Base-by-base conservation (phyloP, 129 eudicot species). In the Centrapalus pauciflorus region DNA sequence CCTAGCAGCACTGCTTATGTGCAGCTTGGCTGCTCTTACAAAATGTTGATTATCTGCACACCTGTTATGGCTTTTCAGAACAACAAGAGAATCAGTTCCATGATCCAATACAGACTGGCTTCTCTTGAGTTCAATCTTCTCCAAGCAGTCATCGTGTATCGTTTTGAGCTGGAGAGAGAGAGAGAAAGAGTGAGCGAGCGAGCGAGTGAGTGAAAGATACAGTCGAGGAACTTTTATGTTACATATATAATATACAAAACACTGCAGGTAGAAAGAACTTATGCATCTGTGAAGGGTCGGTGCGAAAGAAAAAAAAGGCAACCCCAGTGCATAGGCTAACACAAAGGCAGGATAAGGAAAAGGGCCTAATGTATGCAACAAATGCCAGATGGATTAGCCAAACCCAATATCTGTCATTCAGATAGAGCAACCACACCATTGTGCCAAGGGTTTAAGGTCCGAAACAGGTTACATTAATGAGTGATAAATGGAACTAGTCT, bases 111-210 rank as follows among this genome's bases (percentile, higher is more conserved):
- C 61, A 23, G 71, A 63, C 33, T 45, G 57, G 14, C 52, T 46
- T 48, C 60, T 76, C 14, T 40, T 43, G 55, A 40, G 35, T 34
- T 66, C 70, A 25, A 61, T 55, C 43, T 68, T 84, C 61, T 65
- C 56, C 74, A 61, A 61, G 26, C 65, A 70, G 58, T 76, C 74
- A 70, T 74, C 35, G 16, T 27, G 76, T 23, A 54, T 14, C 48
- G 64, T 30, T 11, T 75, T 73, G 4, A 80, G 71, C 83, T 65
- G 72, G 19, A 73, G 24, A 45, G 26, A 74, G 29, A 48, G n/a
- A 24, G 27, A 30, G 21, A 1, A n/a, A n/a, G n/a, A n/a, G n/a
- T n/a, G n/a, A n/a, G n/a, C n/a, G n/a, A n/a, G n/a, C n/a, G n/a
- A n/a, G n/a, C n/a, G n/a, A n/a, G n/a, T n/a, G n/a, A n/a, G n/a